Base-by-base conservation (phyloP, 768 basidiomycete genomes). In the Macrolepiota dolichaula region DNA sequence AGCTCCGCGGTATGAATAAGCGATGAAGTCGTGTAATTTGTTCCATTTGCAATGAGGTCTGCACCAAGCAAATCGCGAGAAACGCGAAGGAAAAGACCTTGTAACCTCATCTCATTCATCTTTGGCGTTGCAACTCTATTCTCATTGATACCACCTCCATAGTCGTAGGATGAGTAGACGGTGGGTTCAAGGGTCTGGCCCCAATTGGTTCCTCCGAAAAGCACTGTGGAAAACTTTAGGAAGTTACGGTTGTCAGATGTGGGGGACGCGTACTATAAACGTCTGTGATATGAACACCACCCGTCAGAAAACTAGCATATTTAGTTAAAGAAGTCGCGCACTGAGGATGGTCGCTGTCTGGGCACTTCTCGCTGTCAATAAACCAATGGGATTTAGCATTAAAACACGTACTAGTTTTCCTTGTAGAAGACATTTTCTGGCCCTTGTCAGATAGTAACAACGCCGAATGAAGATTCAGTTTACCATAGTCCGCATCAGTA, bases 151-250 rank as follows among this genome's bases (percentile, higher is more conserved):
- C 68, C 68, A 56, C 77, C 82, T 35, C 82, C 84, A 61, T 87
- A 87, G 64, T 87, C 86, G 65, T 87, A 88, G 11, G 84, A 85
- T 0, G 81, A 79, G 64, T 85, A 74, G 4, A 79, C 80, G 1
- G 83, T 83, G 3, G 85, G 85, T 64, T 82, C 78, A 1, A 81
- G 71, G 1, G 83, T 84, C 51, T 81, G 77, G 0, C 85, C 85
- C 84, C 84, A 86, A 53, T 87, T 86, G 1, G 86, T 87, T 29
- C 85, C 86, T 2, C 85, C 85, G 66, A 80, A 84, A 9, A 81
- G 68, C 86, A 87, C 80, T 80, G 46, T 0, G 32, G 7, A 46
- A 42, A 64, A 49, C 40, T 19, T 22, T 29, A 51, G 6, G 29
- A 29, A 36, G 12, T 32, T 9, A 24, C 24, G 10, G 4, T 10